phyloP scores from a whole-genome alignment of 208 protist species.

The Leptomonas seymouri region DNA sequence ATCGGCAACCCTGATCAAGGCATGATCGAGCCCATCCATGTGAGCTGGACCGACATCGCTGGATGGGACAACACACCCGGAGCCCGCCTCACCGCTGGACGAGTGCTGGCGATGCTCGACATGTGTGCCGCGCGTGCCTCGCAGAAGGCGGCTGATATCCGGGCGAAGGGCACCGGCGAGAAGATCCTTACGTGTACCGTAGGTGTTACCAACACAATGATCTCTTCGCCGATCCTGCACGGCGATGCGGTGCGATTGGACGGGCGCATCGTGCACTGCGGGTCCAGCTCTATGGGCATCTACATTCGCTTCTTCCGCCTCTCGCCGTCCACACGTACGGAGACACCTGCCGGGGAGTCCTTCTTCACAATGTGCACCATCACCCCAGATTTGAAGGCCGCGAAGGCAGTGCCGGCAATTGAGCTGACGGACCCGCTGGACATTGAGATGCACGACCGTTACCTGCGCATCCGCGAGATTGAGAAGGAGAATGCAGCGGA shows the following conservation, averaged over 20 bases:
- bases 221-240: conserved; percentile 81
- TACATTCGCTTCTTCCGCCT: conserved; percentile 80
- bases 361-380: conserved; percentile 93
- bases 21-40: conserved; percentile 43
- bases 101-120: conserved; percentile 87
- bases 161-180: conserved; percentile 22
- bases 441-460: conserved; percentile 65
- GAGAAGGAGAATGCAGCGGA: conserved; percentile 41
- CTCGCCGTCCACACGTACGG: conserved; percentile 60
- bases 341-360: conserved; percentile 71
- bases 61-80: conserved; percentile 49
- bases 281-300: conserved; percentile 81
- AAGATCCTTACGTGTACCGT: conserved; percentile 75
- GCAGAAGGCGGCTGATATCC: conserved; percentile 37
- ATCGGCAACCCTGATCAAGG: conserved; percentile 72
- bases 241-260: conserved; percentile 86
- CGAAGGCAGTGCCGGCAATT: conserved; percentile 84
- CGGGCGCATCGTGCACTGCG: conserved; percentile 76
- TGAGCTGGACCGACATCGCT: conserved; percentile 82
- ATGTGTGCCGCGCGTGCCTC: conserved; percentile 80
- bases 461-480: conserved; percentile 52
- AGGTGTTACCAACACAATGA: conserved; percentile 81
- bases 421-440: conserved; percentile 71
- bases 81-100: conserved; percentile 73
- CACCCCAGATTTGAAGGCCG: conserved; percentile 67